phyloP scores from a whole-genome alignment of 768 basidiomycete species.

The Gloeostereum incarnatum region DNA sequence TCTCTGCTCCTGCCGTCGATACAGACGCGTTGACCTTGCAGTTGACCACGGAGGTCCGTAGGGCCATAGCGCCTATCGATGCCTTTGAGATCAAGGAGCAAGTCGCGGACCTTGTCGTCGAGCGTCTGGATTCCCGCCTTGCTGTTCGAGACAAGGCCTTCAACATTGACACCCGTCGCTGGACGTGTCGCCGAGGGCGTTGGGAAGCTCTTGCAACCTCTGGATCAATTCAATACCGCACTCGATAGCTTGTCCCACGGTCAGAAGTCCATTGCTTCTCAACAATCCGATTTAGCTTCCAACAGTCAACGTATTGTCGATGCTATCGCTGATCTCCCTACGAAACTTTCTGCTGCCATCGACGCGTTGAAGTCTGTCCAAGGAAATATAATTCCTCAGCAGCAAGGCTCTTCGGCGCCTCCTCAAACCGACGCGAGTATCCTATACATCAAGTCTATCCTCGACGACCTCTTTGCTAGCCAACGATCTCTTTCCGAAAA shows the following conservation, averaged over 20 bases:
- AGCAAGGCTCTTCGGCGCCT: no score
- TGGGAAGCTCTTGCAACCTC: slow-evolving; percentile 29
- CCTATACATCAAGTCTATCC: slow-evolving; percentile 32
- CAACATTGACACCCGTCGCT: slow-evolving; percentile 49
- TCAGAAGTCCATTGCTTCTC: slow-evolving; percentile 29
- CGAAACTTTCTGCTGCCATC: slow-evolving; percentile 32
- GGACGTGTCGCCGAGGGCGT: slow-evolving; percentile 48
- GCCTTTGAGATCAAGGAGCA: slow-evolving; percentile 85
- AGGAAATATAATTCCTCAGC: slow-evolving; percentile 13
- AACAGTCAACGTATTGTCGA: slow-evolving; percentile 30
- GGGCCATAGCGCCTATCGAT: slow-evolving; percentile 67
- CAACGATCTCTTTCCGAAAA: slow-evolving; percentile 41
- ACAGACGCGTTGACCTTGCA: slow-evolving; percentile 46
- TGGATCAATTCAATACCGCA: slow-evolving; percentile 25
- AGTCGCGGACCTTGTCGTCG: slow-evolving; percentile 82
- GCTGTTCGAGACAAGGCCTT: slow-evolving; percentile 68
- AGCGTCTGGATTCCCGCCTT: slow-evolving; percentile 73
- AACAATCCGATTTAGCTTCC: slow-evolving; percentile 26
- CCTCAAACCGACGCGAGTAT: slow-evolving; percentile 23
- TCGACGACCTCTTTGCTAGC: slow-evolving; percentile 40
- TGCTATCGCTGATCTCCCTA: slow-evolving; percentile 38
- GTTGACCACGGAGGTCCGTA: slow-evolving; percentile 60
- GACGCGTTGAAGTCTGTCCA: slow-evolving; percentile 31
- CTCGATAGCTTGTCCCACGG: slow-evolving; percentile 30
- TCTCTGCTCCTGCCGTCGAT: slow-evolving; percentile 32